phyloP scores from a whole-genome alignment of 331 rosid genomes.

The Malus hybrid region DNA sequence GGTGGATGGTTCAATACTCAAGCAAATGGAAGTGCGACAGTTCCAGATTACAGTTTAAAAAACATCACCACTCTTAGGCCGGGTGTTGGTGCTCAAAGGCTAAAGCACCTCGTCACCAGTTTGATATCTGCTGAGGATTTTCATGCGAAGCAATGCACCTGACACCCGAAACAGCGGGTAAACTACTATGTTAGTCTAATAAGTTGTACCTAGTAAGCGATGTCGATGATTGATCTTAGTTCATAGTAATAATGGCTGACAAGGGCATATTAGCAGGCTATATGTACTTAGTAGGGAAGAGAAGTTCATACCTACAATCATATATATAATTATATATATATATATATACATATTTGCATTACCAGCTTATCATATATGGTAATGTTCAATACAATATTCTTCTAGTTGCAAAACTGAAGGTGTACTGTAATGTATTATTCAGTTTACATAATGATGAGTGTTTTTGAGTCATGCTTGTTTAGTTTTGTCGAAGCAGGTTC shows the following conservation, averaged over 20 bases:
- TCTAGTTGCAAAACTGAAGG: conserved; percentile 24
- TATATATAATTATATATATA: background rate
- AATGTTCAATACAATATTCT: conserved; percentile 28
- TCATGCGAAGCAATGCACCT: conserved; percentile 56
- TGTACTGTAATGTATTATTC: conserved; percentile 26
- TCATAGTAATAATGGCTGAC: conserved; percentile 8
- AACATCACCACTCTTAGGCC: conserved; percentile 62
- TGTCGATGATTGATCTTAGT: conserved; percentile 11
- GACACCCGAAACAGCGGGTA: conserved; percentile 9
- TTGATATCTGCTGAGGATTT: conserved; percentile 63
- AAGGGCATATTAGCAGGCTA: conserved; percentile 21
- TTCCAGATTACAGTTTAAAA: conserved; percentile 19
- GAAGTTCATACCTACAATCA: conserved; percentile 6
- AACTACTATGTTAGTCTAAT: conserved; percentile 6
- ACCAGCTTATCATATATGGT: background rate
- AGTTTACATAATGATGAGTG: conserved; percentile 19
- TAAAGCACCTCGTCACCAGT: conserved; percentile 51
- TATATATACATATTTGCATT: background rate
- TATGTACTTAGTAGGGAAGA: conserved; percentile 19
- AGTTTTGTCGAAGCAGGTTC: too few relatives aligned
- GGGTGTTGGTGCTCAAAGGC: conserved; percentile 76
- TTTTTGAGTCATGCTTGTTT: background rate
- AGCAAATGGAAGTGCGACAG: conserved; percentile 28
- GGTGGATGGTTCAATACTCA: conserved; percentile 51
- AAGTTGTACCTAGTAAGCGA: conserved; percentile 15